Evolutionary conservation across 352 stramenopile genomes (phyloP), one percentile per base, ranked within the genome.

Genomic region (Globisporangium orthogonon): DNA sequence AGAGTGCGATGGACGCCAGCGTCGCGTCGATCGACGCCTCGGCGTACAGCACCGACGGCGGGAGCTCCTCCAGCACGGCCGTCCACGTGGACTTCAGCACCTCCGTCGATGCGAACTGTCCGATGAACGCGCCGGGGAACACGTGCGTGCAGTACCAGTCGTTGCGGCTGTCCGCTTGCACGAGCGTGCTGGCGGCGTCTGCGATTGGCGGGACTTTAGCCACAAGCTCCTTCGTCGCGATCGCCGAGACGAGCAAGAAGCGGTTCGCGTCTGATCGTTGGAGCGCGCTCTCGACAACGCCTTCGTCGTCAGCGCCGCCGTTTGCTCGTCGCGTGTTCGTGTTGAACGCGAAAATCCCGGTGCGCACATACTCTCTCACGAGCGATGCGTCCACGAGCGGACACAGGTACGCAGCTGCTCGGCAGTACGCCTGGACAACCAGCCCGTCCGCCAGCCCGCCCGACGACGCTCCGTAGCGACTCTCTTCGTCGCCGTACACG

Each of bases 51-150:
- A 93, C 66, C 0, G 78, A 74, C 15, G 80, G 83, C 28, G 83
- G 83, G 17, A 93, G 61, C 28, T 83, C 76, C 30, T 89, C 80
- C 18, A 93, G 48, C 31, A 93, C 74, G 15, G 52, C 63, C 23
- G 56, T 76, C 83, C 83, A 93, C 43, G 71, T 71, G 1, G 56
- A 69, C 39, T 73, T 68, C 0, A 93, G 70, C 7, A 64, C 54
- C 31, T 73, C 51, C 0, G 79, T 76, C 7, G 67, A 69, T 14
- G 83, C 78, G 55, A 80, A 89, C 49, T 90, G 83, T 2, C 83
- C 81, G 30, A 91, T 74, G 61, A 86, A 93, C 10, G 78, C 83
- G 30, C 78, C 79, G 1, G 81, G 77, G 39, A 93, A 91, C 15
- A 91, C 71, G 30, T 88, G 53, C 7, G 71, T 62, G 30, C 75